Base-by-base conservation (phyloP, 805 yeast genomes). In the Pichia ethanolica region DNA sequence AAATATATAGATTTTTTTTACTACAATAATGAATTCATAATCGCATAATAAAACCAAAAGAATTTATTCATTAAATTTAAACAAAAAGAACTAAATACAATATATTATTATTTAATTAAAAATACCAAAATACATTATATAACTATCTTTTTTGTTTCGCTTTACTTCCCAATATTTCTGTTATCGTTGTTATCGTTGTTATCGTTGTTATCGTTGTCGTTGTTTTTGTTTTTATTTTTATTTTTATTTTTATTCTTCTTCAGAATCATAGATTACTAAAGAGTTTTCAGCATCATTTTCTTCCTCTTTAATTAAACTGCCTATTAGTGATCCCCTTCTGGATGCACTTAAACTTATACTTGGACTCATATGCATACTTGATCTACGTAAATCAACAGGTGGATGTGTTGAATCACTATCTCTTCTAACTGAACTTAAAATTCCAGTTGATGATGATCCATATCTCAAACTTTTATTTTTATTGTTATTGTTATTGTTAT, bases 191-290 rank as follows among this genome's bases (percentile, higher is more conserved):
- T 20, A 20, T 20, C 20, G 20, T 20, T 20, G 20, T 20, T 20
- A 20, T 20, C 20, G 20, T 20, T 20, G 20, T 20, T 3, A 20
- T 20, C 20, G 20, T 20, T 20, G 20, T 20, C 20, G 20, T 20
- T 20, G 20, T 3, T 20, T 20, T 20, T 20, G 20, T 20, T 20
- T 20, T 20, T 20, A 20, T 20, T 20, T 20, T 25, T 12, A 26
- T 14, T 26, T 6, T 27, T 13, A 5, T 25, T 27, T 14, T 4
- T 53, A 58, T 35, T 59, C 61, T 39, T 62, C 60, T 38, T 48
- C 61, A 25, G 48, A 55, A 30, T 49, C 57, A 13, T 33, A 50
- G 12, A 53, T 49, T 4, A 48, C 62, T 5, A 50, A 53, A 8
- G 52, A 53, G 32, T 46, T 43, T 14, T 55, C 57, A 5, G 42